Evolutionary conservation across 352 stramenopile species (phyloP).

Genomic region (Hyaloperonospora brassicae): DNA sequence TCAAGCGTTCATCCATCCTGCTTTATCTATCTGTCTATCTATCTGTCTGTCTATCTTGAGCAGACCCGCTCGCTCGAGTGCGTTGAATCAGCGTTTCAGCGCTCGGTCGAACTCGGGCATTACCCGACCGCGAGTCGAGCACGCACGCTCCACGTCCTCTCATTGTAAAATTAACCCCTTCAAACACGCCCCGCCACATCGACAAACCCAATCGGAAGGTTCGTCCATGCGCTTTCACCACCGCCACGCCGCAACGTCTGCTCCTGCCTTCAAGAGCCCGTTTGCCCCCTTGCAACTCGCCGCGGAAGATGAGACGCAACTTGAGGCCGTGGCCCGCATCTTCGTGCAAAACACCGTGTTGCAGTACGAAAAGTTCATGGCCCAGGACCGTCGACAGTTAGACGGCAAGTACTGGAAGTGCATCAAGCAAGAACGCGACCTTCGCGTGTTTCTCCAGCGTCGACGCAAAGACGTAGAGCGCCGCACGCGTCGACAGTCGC

Average conservation of each 20-base stretch:
- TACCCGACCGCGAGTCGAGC: too few species aligned
- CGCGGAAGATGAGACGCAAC: slow-evolving; percentile 30
- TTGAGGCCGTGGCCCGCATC: slow-evolving; percentile 33
- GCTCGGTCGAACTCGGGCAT: too few species aligned
- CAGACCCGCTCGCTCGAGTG: not conserved
- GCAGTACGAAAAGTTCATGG: slow-evolving; percentile 47
- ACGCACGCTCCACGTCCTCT: too few species aligned
- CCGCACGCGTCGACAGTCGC: slow-evolving; percentile 24
- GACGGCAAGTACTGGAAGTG: slow-evolving; percentile 43
- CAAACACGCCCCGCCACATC: not conserved
- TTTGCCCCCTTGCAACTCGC: slow-evolving; percentile 38
- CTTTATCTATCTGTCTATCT: too few species aligned
- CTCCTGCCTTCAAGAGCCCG: slow-evolving; percentile 36
- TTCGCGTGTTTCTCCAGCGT: slow-evolving; percentile 40
- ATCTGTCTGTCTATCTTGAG: not conserved
- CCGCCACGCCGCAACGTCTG: slow-evolving; percentile 13
- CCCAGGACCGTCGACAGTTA: slow-evolving; percentile 31
- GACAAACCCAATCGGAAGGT: slow-evolving; percentile 17
- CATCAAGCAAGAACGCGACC: slow-evolving; percentile 38
- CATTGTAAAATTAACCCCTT: too few species aligned
- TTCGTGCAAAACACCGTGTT: slow-evolving; percentile 43
- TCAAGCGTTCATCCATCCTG: too few species aligned
- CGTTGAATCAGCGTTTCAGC: not conserved
- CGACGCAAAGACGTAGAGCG: slow-evolving; percentile 29
- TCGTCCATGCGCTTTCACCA: slow-evolving; percentile 21